Percentiles rank a stretch among this genome's conserved stretches.
phyloP scores from a whole-genome alignment of 345 rosid species.

The Dipteronia dyeriana region DNA sequence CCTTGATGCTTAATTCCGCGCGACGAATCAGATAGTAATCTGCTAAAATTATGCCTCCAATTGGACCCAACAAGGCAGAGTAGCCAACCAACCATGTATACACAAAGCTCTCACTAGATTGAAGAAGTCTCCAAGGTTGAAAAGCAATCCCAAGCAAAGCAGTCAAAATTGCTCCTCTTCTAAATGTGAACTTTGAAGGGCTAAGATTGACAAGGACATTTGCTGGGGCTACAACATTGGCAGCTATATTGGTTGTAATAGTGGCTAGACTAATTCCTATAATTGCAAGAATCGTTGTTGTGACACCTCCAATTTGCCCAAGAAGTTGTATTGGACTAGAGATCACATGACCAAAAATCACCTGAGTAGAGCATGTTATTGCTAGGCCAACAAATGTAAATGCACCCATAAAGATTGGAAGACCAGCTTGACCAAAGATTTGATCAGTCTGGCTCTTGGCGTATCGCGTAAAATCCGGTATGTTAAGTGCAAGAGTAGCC shows the following conservation, averaged over 20 bases:
- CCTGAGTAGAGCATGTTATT: constrained; percentile 69
- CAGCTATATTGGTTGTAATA: constrained; percentile 86
- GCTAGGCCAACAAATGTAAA: constrained; percentile 91
- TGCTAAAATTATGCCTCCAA: constrained; percentile 67
- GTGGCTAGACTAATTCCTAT: constrained; percentile 85
- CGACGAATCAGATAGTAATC: constrained; percentile 73
- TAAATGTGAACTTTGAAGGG: constrained; percentile 79
- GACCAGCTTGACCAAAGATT: constrained; percentile 75
- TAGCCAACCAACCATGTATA: constrained; percentile 92
- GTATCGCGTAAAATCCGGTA: constrained; percentile 86
- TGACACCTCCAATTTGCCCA: constrained; percentile 66
- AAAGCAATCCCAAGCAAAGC: constrained; percentile 80
- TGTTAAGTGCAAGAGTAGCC: constrained; percentile 89
- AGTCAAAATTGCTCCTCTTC: constrained; percentile 79
- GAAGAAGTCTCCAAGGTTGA: constrained; percentile 87
- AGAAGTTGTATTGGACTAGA: constrained; percentile 82
- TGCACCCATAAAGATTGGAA: constrained; percentile 86
- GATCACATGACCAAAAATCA: constrained; percentile 75
- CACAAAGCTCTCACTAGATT: constrained; percentile 93
- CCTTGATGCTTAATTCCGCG: constrained; percentile 47
- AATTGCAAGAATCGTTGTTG: constrained; percentile 62
- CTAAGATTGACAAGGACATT: constrained; percentile 86
- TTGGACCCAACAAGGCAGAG: constrained; percentile 88
- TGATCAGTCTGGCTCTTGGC: constrained; percentile 79
- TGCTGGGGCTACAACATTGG: constrained; percentile 91